A percentile compares a stretch with the other conserved stretches of the same genome.
phyloP scores from a whole-genome alignment of 257 asterid genomes.

The Fraxinus excelsior region DNA sequence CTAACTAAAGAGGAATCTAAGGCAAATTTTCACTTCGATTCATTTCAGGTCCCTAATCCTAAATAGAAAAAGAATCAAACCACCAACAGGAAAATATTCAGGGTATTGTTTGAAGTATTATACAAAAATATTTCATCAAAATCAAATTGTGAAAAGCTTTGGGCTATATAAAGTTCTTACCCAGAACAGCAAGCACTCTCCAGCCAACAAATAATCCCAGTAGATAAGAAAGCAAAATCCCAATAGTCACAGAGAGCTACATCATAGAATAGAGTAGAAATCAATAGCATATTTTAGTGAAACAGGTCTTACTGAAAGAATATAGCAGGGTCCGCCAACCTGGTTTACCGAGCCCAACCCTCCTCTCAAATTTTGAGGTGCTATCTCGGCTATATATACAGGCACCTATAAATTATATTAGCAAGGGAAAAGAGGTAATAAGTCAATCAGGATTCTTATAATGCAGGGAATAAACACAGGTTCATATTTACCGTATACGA shows the following conservation, averaged over 20 bases:
- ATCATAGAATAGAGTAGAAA: constrained; percentile 19
- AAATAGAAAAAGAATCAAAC: constrained; percentile 7
- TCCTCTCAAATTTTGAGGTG: constrained; percentile 77
- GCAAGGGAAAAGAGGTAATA: constrained; percentile 7
- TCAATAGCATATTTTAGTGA: constrained; percentile 14
- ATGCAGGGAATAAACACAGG: not conserved
- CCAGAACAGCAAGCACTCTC: constrained; percentile 92
- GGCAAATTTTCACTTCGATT: not conserved
- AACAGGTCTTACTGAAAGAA: constrained; percentile 18
- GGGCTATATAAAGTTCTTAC: constrained; percentile 39
- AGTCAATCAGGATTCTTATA: not conserved
- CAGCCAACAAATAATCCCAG: constrained; percentile 77
- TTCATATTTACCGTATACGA: constrained; percentile 39
- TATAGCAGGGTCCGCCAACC: constrained; percentile 41
- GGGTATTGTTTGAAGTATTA: not conserved
- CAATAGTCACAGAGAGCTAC: constrained; percentile 90
- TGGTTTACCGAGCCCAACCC: constrained; percentile 69
- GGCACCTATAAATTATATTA: constrained; percentile 52
- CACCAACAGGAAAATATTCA: not conserved
- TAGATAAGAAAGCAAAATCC: constrained; percentile 82
- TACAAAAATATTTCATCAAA: not conserved
- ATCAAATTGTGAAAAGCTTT: not conserved
- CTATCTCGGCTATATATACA: constrained; percentile 74
- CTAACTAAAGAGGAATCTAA: not conserved
- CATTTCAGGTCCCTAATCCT: not conserved